These are phyloP conservation scores for Elsinoe necatrix DNA, from an alignment of 2,329 filamentous ascomycete species.

Conservation along the genomic window DNA sequence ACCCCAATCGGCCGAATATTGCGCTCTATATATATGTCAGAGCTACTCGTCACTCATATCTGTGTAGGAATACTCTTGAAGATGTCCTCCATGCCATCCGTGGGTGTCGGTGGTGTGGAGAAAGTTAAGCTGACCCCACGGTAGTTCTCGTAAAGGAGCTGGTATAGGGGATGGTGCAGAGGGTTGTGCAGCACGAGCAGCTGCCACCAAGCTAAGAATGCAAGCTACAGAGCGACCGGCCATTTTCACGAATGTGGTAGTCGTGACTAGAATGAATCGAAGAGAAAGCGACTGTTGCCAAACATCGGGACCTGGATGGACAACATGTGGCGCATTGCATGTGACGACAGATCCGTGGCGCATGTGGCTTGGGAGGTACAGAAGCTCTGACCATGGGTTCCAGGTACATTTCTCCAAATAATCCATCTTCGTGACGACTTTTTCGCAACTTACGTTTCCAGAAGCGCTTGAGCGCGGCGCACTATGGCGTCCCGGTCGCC, in stretches of 20 bases:
- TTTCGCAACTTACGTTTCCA: background rate
- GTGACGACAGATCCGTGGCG: conserved; percentile 11
- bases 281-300: background rate
- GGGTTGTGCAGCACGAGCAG: conserved; percentile 54
- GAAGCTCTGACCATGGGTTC: conserved; percentile 8
- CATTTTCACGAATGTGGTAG: background rate
- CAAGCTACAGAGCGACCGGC: conserved; percentile 19
- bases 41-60: background rate
- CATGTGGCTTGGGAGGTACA: conserved; percentile 3
- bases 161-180: conserved; percentile 67
- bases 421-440: background rate
- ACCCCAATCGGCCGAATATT: conserved; percentile 94
- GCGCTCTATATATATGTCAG: conserved; percentile 48
- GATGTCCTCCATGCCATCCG: conserved; percentile 89
- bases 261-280: background rate
- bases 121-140: conserved; percentile 90
- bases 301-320: conserved; percentile 13
- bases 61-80: conserved; percentile 59
- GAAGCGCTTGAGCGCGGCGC: background rate
- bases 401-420: background rate
- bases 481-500: conserved; percentile 15
- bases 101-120: conserved; percentile 93
- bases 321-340: conserved; percentile 9
- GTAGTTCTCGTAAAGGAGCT: conserved; percentile 72
- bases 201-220: conserved; percentile 22